Percentiles rank a stretch among this genome's conserved stretches.
Evolutionary conservation across 2,329 filamentous ascomycete species (phyloP).

Genomic region (Plectosphaerella cucumerina): DNA sequence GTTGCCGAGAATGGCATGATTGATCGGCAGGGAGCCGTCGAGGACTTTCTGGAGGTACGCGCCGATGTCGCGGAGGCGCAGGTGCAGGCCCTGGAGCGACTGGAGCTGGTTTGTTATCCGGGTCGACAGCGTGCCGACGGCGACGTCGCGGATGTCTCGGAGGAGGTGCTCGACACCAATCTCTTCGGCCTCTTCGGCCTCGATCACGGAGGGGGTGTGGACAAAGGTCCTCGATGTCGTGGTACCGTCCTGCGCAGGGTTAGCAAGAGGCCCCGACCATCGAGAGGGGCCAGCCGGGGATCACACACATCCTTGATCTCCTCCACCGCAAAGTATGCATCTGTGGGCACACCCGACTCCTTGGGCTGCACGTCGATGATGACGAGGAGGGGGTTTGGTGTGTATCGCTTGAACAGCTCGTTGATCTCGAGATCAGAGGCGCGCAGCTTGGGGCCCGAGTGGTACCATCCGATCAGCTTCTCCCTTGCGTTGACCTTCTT

Average conservation of each 20-base stretch:
- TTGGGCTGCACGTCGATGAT: constrained; percentile 99
- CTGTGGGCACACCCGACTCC: constrained; percentile 94
- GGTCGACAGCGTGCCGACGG: constrained; percentile 92
- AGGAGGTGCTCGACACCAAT: constrained; percentile 98
- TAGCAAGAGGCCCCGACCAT: constrained; percentile 6
- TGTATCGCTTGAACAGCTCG: constrained; percentile 99
- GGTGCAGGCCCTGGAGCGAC: constrained; percentile 91
- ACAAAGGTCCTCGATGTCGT: constrained; percentile 97
- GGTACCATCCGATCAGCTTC: constrained; percentile 99
- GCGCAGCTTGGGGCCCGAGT: constrained; percentile 93
- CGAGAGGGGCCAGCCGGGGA: background rate
- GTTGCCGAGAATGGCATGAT: constrained; percentile 95
- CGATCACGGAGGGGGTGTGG: constrained; percentile 96
- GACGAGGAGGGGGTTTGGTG: constrained; percentile 89
- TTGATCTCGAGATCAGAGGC: constrained; percentile 98
- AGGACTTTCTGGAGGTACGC: constrained; percentile 95
- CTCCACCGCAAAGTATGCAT: constrained; percentile 98
- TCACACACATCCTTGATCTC: constrained; percentile 94
- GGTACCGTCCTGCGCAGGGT: constrained; percentile 72
- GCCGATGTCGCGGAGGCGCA: constrained; percentile 91
- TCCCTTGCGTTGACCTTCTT: constrained; percentile 99
- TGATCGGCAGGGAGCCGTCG: constrained; percentile 87
- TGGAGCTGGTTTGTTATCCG: constrained; percentile 97
- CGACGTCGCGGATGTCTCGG: constrained; percentile 96
- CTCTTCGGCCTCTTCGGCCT: constrained; percentile 97